Evolutionary conservation across 23 red algal species (phyloP), one percentile per base, ranked within the genome.

Genomic region (Gracilaria caudata): DNA sequence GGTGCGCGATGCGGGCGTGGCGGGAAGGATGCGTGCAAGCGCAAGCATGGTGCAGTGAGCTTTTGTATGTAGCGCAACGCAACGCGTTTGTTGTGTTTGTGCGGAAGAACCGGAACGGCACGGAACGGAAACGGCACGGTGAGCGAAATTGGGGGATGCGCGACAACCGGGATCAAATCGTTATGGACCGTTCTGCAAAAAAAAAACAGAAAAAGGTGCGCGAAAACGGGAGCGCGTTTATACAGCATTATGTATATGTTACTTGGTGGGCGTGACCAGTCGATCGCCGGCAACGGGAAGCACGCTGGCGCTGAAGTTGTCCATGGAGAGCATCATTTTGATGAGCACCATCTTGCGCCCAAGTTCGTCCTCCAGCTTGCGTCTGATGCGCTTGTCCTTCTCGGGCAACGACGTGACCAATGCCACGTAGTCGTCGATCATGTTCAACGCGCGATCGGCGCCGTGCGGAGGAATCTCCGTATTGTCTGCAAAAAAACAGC

Each of bases 301-400:
- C 28, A 86, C n/a, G 19, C 13, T 44, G 20, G 68, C 65, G 51
- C 82, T 76, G 43, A 86, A 86, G 64, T 86, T 86, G 26, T 86
- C 82, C 9, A 56, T 38, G 16, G 82, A 86, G 20, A 86, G 36
- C 21, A 73, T 26, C 82, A 86, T 86, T 43, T 86, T 86, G 45
- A 86, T n/a, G 14, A 74, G 63, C 21, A 86, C 44, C 40, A 86
- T 86, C 57, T 86, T 86, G 12, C 82, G 40, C 30, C 82, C 82
- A 6, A 86, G 43, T 20, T 86, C 82, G 28, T 51, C 26, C 9
- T 86, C 64, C 2, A 86, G 12, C 16, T 86, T 86, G 26, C 44
- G 37, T 7, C 40, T 54, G 28, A 86, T 73, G 53, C 26, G 26
- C 28, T 73, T 59, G 44, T 73, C 46, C 25, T 73, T 40, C 13